A percentile compares a stretch with the other conserved stretches of the same genome.
Conservation (phyloP, 2,329 filamentous ascomycete genomes). For the Fusarium praegraminearum region DNA sequence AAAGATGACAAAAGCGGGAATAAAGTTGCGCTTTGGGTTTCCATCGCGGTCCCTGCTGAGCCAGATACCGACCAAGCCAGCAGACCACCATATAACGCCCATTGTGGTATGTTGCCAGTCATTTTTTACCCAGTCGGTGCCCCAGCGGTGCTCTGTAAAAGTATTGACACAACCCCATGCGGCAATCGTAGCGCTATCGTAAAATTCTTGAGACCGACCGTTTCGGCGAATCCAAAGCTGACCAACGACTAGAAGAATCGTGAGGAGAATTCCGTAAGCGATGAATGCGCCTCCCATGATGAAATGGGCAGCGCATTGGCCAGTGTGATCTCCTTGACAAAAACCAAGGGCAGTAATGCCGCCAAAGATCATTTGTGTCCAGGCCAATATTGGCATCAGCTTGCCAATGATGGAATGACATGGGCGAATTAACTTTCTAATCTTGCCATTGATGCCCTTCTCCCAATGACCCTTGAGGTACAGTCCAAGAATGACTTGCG, state of each 20-base stretch:
- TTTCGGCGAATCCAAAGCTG: conserved; percentile 86
- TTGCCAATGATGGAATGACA: conserved; percentile 88
- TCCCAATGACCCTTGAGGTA: conserved; percentile 93
- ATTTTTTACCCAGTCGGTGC: conserved; percentile 86
- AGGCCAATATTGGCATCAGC: conserved; percentile 84
- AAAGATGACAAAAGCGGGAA: conserved; percentile 90
- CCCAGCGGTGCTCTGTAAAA: conserved; percentile 98
- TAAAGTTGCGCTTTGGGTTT: conserved; percentile 88
- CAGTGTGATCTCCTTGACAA: conserved; percentile 89
- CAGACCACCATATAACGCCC: conserved; percentile 99
- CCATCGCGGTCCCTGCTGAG: conserved; percentile 86
- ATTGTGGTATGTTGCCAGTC: conserved; percentile 99
- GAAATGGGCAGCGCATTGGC: conserved; percentile 95
- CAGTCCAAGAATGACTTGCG: conserved; percentile 82
- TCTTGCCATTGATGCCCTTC: conserved; percentile 81
- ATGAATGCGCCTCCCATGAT: conserved; percentile 99
- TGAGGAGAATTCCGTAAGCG: conserved; percentile 89
- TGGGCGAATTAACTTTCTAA: conserved; percentile 77
- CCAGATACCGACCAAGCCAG: conserved; percentile 92
- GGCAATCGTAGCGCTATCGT: conserved; percentile 90
- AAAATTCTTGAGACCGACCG: conserved; percentile 95
- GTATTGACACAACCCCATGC: conserved; percentile 98
- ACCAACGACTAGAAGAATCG: conserved; percentile 86
- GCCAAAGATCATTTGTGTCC: conserved; percentile 96
- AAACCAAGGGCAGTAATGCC: conserved; percentile 93